Evolutionary conservation across 495 filamentous ascomycete genomes (phyloP), one percentile per base, ranked within the genome.

Genomic region (Xylaria curta): DNA sequence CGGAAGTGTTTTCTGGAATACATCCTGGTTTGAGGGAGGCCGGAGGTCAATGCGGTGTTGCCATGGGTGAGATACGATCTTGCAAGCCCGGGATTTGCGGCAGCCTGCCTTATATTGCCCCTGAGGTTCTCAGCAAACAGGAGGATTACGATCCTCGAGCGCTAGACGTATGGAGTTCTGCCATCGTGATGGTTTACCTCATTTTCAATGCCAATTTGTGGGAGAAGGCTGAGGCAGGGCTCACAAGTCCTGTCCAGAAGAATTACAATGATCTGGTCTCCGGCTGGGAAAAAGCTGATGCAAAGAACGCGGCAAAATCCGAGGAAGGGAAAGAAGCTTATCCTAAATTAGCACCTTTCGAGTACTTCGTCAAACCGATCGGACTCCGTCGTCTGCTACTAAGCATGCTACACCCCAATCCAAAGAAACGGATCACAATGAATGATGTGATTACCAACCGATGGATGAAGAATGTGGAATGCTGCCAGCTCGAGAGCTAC

Each of bases 161-260:
- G 4, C 79, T 94, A 31, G 93, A 95, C 74, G 89, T 94, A 26
- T 95, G 93, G 93, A 91, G 90, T 62, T 89, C 91, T 59, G 93
- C 90, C 24, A 87, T 95, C 66, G 89, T 93, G 69, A 93, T 89
- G 83, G 76, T 94, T 47, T 86, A 88, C 72, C 86, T 95, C 72
- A 87, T 85, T 61, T 91, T 89, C 69, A 85, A 86, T 31, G 91
- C 87, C 56, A 85, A 85, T 24, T 81, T 93, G 4, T 95, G 92
- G 92, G 78, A 85, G 59, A 85, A 86, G 46, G 92, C 89, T 19
- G 82, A 84, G 66, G 63, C 84, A 19, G 79, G 81, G 17, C 68
- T 79, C 10, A 76, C 86, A 1, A 60, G 38, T 13, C 60, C 69
- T 40, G 73, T 63, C 9, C 71, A 76, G 9, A 74, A 76, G 42